These are phyloP conservation scores for Plantago lanceolata DNA, from an alignment of 305 asterid genomes.

Conservation along the genomic window DNA sequence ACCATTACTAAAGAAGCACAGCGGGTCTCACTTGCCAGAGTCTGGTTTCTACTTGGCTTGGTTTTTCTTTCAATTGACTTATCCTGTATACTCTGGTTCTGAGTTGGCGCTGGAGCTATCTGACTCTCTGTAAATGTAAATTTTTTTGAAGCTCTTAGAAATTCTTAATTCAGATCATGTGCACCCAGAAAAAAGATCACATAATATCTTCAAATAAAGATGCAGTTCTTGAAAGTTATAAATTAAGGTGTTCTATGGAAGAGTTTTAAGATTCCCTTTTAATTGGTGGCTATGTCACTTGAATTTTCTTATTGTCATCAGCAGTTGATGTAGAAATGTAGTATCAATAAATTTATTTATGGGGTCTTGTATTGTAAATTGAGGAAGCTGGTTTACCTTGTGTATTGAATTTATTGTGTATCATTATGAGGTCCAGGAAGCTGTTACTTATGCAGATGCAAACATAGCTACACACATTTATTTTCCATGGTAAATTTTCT, in stretches of 20 bases:
- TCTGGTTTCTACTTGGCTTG: too few relatives aligned
- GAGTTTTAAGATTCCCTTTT: too few relatives aligned
- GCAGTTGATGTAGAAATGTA: not conserved
- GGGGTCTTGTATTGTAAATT: not conserved
- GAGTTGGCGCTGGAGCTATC: not conserved
- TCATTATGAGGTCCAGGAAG: not conserved
- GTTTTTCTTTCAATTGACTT: too few relatives aligned
- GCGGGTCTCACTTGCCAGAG: too few relatives aligned
- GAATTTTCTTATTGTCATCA: not conserved
- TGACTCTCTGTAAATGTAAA: not conserved
- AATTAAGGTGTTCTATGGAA: too few relatives aligned
- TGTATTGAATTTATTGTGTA: not conserved
- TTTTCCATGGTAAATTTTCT: slow-evolving; percentile 4
- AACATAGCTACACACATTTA: slow-evolving; percentile 2
- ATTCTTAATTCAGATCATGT: too few relatives aligned
- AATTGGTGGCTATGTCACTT: not conserved
- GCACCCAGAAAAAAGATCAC: not conserved
- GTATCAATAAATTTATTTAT: not conserved
- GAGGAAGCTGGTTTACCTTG: not conserved
- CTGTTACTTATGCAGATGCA: not conserved
- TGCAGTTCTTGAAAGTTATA: too few relatives aligned
- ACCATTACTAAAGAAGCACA: too few relatives aligned
- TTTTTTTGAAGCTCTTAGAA: too few relatives aligned
- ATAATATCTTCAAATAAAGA: too few relatives aligned
- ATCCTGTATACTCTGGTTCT: too few relatives aligned